A percentile compares a stretch with the other conserved stretches of the same genome.
Evolutionary conservation across 1,139 yeast genomes (phyloP).

Genomic region (Yamadazyma taylorii): DNA sequence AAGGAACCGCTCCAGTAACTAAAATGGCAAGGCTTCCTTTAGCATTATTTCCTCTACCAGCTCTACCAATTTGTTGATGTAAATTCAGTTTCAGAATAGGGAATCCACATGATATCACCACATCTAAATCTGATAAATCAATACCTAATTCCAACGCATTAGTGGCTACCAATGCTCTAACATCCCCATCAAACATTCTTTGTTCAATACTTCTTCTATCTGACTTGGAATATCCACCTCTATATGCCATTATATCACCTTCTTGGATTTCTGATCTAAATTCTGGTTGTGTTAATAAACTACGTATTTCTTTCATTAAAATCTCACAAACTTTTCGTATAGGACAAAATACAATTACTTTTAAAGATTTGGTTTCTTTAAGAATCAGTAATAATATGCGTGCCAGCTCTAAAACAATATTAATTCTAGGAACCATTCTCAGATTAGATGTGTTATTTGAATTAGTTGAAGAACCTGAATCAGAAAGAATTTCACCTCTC

Average conservation of each 20-base stretch:
- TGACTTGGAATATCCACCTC: conserved; percentile 89
- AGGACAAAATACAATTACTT: conserved; percentile 88
- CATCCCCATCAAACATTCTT: conserved; percentile 84
- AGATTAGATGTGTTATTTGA: conserved; percentile 14
- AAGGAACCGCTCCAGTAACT: conserved; percentile 82
- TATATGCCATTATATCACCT: conserved; percentile 82
- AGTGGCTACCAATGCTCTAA: conserved; percentile 88
- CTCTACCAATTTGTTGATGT: conserved; percentile 95
- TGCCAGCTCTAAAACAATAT: conserved; percentile 75
- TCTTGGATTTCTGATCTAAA: conserved; percentile 36
- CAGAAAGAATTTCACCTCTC: conserved; percentile 42
- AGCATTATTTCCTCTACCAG: conserved; percentile 82
- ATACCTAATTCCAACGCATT: conserved; percentile 95
- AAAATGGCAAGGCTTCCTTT: conserved; percentile 64
- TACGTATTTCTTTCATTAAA: conserved; percentile 77
- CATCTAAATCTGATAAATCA: conserved; percentile 89
- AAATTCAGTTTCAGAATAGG: conserved; percentile 84
- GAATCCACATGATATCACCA: conserved; percentile 89
- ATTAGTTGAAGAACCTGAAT: neutral
- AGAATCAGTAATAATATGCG: conserved; percentile 63
- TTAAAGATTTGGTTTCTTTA: conserved; percentile 48
- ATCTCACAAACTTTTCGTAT: conserved; percentile 85
- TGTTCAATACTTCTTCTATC: conserved; percentile 86
- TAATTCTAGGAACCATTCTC: conserved; percentile 52
- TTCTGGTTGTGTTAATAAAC: conserved; percentile 29